Base-by-base conservation (phyloP, 805 yeast species). In the Maudiozyma saulgeensis region DNA sequence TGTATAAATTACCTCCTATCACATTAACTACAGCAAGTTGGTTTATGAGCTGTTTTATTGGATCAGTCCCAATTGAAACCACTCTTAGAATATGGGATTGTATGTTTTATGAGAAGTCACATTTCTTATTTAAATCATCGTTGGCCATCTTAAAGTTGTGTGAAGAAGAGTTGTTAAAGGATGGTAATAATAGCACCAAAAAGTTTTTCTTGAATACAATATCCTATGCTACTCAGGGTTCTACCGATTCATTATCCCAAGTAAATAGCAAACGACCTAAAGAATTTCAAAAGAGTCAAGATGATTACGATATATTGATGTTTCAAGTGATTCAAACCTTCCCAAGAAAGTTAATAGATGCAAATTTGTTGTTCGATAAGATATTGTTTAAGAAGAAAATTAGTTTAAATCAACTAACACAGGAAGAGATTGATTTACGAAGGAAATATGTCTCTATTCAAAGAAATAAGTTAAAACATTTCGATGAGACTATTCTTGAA, bases 11-110 rank as follows among this genome's bases (percentile, higher is more conserved):
- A 42, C 98, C 99, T 1, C 95, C 97, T 2, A 78, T 93, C 6
- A 85, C 96, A 1, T 73, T 93, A 42, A 91, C 95, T 53, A 91
- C 98, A 0, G 90, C 97, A 0, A 82, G 96, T 49, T 93, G 99
- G 99, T 93, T 93, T 63, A 91, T 93, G 98, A 86, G 96, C 57
- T 78, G 87, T 16, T 93, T 86, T 67, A 88, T 93, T 39, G 96
- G 96, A 0, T 81, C 82, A 0, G 68, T 93, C 18, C 99, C 99
- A 0, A 79, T 88, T 19, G 98, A 93, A 60, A 79, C 95, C 0
- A 84, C 88, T 8, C 70, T 91, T 44, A 70, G 98, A 46, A 83
- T 93, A 0, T 91, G 98, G 98, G 99, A 93, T 68, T 87, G 95
- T 52, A 69, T 91, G 43, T 89, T 95, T 73, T 88, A 84, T 61